phyloP scores from a whole-genome alignment of 495 filamentous ascomycete genomes.

The Neurospora sp. region DNA sequence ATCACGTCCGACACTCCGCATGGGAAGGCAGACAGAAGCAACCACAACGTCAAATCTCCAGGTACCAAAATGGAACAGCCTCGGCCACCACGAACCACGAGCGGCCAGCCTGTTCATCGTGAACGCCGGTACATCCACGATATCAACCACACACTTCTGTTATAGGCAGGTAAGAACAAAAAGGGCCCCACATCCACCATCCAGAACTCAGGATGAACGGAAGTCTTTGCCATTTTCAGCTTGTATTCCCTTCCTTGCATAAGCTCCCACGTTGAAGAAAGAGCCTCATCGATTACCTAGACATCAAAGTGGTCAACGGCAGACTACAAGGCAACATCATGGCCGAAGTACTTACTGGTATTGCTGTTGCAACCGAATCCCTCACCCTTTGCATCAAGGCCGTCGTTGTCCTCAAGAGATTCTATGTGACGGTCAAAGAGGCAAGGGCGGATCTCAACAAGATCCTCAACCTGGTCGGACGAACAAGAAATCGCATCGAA shows the following conservation, averaged over 20 bases:
- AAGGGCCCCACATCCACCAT: neutral
- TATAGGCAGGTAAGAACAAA: neutral
- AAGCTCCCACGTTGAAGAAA: neutral
- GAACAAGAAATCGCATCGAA: neutral
- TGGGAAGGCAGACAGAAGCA: neutral
- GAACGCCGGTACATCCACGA: neutral
- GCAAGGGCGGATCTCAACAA: neutral
- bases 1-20: neutral
- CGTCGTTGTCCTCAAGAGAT: neutral
- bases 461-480: neutral
- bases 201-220: neutral
- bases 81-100: neutral
- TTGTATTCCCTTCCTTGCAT: neutral
- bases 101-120: neutral
- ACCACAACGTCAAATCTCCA: neutral
- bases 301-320: neutral
- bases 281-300: neutral
- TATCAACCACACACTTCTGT: neutral
- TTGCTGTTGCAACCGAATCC: neutral
- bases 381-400: neutral
- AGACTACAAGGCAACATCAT: neutral
- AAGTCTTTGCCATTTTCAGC: neutral
- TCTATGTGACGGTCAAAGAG: neutral
- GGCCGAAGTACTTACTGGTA: neutral
- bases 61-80: neutral